Evolutionary conservation across 2,329 filamentous ascomycete genomes (phyloP), one percentile per base, ranked within the genome.

Genomic region (Blumeriella jaapii): DNA sequence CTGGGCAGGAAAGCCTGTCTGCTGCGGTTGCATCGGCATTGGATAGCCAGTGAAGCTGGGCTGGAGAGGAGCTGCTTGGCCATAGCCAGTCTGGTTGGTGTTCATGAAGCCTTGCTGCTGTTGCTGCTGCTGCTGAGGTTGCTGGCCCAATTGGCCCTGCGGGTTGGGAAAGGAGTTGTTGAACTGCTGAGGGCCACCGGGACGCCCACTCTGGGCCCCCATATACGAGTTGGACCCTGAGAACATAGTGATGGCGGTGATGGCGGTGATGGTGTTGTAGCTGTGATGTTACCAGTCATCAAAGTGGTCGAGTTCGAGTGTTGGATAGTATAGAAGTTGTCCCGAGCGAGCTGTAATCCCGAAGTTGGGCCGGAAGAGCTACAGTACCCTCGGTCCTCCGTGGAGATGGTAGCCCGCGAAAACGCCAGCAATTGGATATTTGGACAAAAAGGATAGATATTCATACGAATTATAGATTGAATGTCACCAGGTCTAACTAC

Each of bases 221-320:
- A 93, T 64, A 61, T 79, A 95, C 46, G 82, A 78, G 66, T 82
- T 93, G 48, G 84, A 82, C 59, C 80, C 84, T 48, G 85, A 91
- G 65, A 84, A 96, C 89, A 95, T 95, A 61, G 54, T 56, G 34
- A 11, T 26, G 38, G 22, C 18, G 28, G n/a, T 2, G n/a, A 9
- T 35, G 26, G 5, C n/a, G 15, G 19, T 18, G 29, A 27, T 24
- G 20, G 29, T 12, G 19, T 12, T 4, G 17, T 24, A 23, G 17
- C 24, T 29, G 19, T 17, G 14, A 14, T 24, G 12, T 24, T 3
- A 24, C 22, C 22, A n/a, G 7, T 24, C 7, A n/a, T 4, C 12
- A n/a, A 8, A 24, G 12, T 9, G 7, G 3, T 24, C 9, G 12
- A 8, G 22, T 22, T 24, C 22, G 7, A n/a, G n/a, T n/a, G n/a